Conservation (phyloP, 139 green algal genomes). For the Haematococcus lacustris region DNA sequence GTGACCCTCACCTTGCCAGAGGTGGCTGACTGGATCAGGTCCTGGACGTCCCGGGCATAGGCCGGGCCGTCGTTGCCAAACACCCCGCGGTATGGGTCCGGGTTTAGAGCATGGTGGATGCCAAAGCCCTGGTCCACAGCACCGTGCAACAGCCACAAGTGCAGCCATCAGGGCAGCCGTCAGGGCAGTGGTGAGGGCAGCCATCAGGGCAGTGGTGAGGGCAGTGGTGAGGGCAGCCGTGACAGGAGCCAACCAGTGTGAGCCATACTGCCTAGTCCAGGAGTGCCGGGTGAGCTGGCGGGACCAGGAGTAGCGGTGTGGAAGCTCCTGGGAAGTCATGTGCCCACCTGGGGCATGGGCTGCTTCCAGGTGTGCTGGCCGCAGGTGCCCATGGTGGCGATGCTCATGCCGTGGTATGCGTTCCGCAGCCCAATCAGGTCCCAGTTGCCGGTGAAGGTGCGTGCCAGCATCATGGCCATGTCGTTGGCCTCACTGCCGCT, state of each 20-base stretch:
- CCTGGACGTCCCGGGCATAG: slow-evolving; percentile 61
- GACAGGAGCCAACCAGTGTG: neutral
- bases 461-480: slow-evolving; percentile 76
- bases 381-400: slow-evolving; percentile 80
- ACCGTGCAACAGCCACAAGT: too few species aligned
- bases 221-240: neutral
- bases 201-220: too few species aligned
- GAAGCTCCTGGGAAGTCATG: too few species aligned
- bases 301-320: neutral
- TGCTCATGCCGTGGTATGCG: slow-evolving; percentile 86
- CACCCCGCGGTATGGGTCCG: slow-evolving; percentile 81
- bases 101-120: slow-evolving; percentile 83
- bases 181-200: too few species aligned
- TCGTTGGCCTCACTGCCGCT: slow-evolving; percentile 80
- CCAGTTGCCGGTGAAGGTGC: slow-evolving; percentile 71
- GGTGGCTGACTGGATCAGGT: slow-evolving; percentile 65
- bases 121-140: slow-evolving; percentile 69
- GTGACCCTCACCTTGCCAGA: slow-evolving; percentile 25
- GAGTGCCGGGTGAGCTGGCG: neutral
- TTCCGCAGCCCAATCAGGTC: slow-evolving; percentile 89
- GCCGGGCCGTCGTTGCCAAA: slow-evolving; percentile 75
- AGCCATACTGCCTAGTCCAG: neutral
- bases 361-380: slow-evolving; percentile 92
- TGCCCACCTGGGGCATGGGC: slow-evolving; percentile 61
- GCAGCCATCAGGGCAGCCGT: too few species aligned